Conservation (phyloP, 208 protist species). For the Leishmania lainsoni region DNA sequence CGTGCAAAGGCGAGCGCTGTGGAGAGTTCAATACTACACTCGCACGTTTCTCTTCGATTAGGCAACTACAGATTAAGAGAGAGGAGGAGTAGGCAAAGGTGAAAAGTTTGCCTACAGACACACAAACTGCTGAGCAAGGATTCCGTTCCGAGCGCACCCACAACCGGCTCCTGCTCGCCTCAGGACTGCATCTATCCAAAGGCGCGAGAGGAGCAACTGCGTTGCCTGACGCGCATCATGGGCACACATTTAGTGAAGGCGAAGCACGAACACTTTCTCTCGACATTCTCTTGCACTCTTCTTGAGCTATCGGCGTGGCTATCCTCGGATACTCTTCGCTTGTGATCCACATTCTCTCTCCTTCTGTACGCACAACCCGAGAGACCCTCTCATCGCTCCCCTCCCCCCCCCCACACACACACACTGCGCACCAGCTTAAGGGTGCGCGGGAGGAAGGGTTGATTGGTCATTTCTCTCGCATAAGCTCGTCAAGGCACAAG, state of each 20-base stretch:
- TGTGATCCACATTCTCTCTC: too few relatives aligned
- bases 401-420: neutral
- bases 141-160: neutral
- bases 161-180: neutral
- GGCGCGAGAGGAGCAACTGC: neutral
- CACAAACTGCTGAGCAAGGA: neutral
- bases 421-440: neutral
- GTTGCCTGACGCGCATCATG: neutral
- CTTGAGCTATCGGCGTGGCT: neutral
- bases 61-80: neutral
- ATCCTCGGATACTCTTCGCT: neutral
- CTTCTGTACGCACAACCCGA: neutral
- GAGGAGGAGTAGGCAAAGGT: neutral
- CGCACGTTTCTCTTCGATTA: neutral
- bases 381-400: neutral
- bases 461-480: neutral
- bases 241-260: neutral
- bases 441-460: neutral
- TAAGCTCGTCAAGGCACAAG: neutral
- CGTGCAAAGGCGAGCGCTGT: neutral
- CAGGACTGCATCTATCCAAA: neutral
- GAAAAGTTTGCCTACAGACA: neutral
- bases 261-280: neutral
- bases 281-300: neutral
- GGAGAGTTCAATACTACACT: too few relatives aligned